phyloP scores from a whole-genome alignment of 768 basidiomycete genomes.

The Mrakia blollopis region DNA sequence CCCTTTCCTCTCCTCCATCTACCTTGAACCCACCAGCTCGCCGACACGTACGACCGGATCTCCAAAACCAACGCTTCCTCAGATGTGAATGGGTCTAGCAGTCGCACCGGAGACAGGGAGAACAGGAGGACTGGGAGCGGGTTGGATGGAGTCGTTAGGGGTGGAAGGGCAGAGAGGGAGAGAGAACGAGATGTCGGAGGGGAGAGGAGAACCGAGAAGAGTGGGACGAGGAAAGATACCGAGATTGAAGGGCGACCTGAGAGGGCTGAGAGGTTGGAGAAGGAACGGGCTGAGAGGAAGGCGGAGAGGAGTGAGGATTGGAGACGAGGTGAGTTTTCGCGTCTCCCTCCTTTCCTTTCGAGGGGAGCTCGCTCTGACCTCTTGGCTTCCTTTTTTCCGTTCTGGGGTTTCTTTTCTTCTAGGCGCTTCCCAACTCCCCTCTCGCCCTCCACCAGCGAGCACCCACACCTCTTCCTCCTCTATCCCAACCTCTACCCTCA shows the following conservation, averaged over 20 bases:
- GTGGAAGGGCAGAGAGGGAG: neutral
- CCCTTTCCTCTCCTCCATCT: neutral
- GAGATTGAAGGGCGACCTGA: constrained; percentile 9
- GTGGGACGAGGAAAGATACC: constrained; percentile 9
- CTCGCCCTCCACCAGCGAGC: constrained; percentile 11
- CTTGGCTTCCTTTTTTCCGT: too few relatives aligned
- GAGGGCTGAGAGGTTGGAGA: neutral
- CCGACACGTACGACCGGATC: constrained; percentile 20
- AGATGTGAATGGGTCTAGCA: neutral
- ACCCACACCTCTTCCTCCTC: neutral
- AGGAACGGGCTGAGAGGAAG: constrained; percentile 18
- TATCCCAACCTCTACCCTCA: neutral
- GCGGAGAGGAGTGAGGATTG: constrained; percentile 21
- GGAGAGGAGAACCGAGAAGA: constrained; percentile 7
- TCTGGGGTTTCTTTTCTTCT: neutral
- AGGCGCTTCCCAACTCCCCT: constrained; percentile 14
- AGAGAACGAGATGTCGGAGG: neutral
- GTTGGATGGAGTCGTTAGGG: neutral
- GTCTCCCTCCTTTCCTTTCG: neutral
- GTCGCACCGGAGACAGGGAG: neutral
- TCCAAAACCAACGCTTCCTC: neutral
- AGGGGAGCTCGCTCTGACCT: neutral
- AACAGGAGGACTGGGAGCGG: neutral
- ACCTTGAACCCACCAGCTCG: neutral
- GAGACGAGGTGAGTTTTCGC: constrained; percentile 22